These are phyloP conservation scores for Usnea hakonensis DNA, from an alignment of 495 filamentous ascomycete species.

Conservation along the genomic window DNA sequence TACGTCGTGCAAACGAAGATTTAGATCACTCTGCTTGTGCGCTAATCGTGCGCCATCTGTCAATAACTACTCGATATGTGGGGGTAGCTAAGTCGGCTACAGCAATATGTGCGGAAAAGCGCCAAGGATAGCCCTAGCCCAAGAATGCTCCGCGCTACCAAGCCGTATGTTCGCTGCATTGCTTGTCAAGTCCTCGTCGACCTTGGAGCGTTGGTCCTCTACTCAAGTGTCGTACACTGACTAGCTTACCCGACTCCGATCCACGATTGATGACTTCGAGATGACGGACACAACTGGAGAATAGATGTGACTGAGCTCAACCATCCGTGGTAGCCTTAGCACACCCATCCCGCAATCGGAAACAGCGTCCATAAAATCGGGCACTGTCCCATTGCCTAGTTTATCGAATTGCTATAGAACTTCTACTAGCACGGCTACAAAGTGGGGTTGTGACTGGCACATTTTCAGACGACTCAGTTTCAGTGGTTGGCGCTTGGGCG, in stretches of 20 bases:
- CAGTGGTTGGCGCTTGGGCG: constrained; percentile 19
- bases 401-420: not conserved
- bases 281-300: not conserved
- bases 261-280: not conserved
- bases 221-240: not conserved
- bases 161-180: too few species aligned
- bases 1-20: too few species aligned
- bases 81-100: too few species aligned
- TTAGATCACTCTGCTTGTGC: too few species aligned
- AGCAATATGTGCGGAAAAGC: too few species aligned
- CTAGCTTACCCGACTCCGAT: not conserved
- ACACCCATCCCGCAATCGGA: not conserved
- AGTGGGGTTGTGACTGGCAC: not conserved
- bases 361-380: not conserved
- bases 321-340: not conserved
- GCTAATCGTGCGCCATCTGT: too few species aligned
- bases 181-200: too few species aligned
- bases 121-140: too few species aligned
- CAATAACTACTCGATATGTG: too few species aligned
- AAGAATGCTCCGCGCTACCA: too few species aligned
- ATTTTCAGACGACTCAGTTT: constrained; percentile 9
- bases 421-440: not conserved
- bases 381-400: not conserved
- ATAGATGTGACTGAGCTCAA: not conserved
- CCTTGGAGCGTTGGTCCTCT: not conserved